A percentile compares a stretch with the other conserved stretches of the same genome.
Evolutionary conservation across 2,329 filamentous ascomycete genomes (phyloP).

Genomic region (Aspergillus sp.): DNA sequence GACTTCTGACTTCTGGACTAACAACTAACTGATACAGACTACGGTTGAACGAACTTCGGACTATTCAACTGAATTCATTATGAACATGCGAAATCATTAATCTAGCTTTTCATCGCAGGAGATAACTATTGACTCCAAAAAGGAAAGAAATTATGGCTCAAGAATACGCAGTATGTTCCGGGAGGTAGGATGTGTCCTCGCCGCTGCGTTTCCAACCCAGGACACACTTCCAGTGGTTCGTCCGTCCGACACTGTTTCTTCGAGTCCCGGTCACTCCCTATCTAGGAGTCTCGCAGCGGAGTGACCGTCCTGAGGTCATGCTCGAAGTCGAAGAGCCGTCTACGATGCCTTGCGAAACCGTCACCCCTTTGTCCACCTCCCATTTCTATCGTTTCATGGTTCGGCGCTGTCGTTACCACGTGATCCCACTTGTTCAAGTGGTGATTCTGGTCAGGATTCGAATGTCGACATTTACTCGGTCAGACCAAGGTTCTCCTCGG

Average conservation of each 20-base stretch:
- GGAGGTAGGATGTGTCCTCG: constrained; percentile 6
- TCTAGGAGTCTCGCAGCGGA: constrained; percentile 5
- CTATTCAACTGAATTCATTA: constrained; percentile 14
- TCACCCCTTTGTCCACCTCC: not conserved
- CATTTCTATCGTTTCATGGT: not conserved
- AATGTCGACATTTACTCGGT: constrained; percentile 27
- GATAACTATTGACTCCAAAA: constrained; percentile 8
- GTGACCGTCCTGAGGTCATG: constrained; percentile 11
- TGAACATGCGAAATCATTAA: constrained; percentile 32
- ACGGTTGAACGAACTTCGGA: not conserved
- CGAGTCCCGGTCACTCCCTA: constrained; percentile 2
- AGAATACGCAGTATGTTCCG: constrained; percentile 16
- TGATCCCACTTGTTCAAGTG: constrained; percentile 9
- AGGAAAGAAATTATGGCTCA: constrained; percentile 2
- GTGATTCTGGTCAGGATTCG: not conserved
- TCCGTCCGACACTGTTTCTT: constrained; percentile 1
- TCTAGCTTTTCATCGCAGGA: constrained; percentile 23
- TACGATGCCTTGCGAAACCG: constrained; percentile 14
- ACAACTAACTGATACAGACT: not conserved
- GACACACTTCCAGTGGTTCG: not conserved
- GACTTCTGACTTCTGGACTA: not conserved
- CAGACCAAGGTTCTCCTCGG: constrained; percentile 46
- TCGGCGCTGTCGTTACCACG: constrained; percentile 16
- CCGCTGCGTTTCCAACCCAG: not conserved
- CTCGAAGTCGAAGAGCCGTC: constrained; percentile 12